Evolutionary conservation across 108 stramenopile species (phyloP).

Genomic region (Fragilaria radians): DNA sequence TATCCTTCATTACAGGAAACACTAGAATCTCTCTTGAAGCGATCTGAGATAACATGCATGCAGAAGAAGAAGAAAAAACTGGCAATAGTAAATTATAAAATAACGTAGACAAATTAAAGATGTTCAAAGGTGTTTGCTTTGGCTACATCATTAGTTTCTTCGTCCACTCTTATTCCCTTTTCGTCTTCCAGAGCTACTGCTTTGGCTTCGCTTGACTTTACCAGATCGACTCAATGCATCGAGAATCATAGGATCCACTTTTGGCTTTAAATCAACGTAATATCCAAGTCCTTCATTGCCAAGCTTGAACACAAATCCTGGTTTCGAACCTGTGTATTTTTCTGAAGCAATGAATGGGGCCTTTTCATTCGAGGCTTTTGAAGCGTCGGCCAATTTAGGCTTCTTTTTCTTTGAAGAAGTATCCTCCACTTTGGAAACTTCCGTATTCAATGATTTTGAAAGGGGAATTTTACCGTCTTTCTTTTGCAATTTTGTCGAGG

Average conservation of each 20-base stretch:
- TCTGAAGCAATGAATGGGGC: conserved; percentile 49
- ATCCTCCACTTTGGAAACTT: conserved; percentile 7
- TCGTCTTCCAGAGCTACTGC: conserved; percentile 7
- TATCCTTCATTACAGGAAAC: too few species aligned
- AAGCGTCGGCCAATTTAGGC: neutral
- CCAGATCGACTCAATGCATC: conserved; percentile 32
- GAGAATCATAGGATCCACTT: conserved; percentile 48
- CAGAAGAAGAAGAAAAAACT: too few species aligned
- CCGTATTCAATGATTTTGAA: conserved; percentile 8
- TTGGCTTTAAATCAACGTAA: conserved; percentile 64
- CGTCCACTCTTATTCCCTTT: conserved; percentile 39
- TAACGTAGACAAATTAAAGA: too few species aligned
- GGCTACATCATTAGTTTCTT: conserved; percentile 31
- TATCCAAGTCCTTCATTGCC: conserved; percentile 72
- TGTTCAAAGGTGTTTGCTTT: conserved; percentile 26
- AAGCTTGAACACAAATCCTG: conserved; percentile 65
- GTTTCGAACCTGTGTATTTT: conserved; percentile 65
- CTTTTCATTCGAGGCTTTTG: conserved; percentile 16
- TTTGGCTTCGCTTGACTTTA: conserved; percentile 21
- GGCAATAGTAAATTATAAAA: too few species aligned
- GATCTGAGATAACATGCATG: too few species aligned
- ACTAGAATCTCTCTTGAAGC: too few species aligned
- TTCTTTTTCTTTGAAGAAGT: conserved; percentile 1
- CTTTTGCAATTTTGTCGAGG: neutral
- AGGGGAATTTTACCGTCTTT: conserved; percentile 8